Base-by-base conservation (phyloP, 129 eudicot species). In the Lonicera japonica region DNA sequence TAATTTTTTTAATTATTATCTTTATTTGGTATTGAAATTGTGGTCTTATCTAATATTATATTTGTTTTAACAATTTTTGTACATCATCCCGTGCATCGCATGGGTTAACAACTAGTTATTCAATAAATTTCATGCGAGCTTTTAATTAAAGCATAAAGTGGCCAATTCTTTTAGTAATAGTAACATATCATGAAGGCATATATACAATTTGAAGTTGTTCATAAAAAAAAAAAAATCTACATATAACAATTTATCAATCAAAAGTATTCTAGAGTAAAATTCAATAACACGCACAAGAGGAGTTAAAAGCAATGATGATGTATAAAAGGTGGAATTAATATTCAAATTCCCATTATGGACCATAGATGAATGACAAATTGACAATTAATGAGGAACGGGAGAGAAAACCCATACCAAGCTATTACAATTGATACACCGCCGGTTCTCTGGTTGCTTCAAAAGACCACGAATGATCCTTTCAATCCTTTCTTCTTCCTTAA, bases 371-470 rank as follows among this genome's bases (percentile, higher is more conserved):
- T 50, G 67, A 43, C 19, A 12, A 55, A n/a, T n/a, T n/a, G n/a
- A n/a, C n/a, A n/a, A n/a, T n/a, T n/a, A n/a, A 46, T 62, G 36
- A 56, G 21, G 21, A 67, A 38, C 13, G 23, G 54, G 24, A 54
- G 63, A 46, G 13, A 62, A 25, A 58, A 52, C 24, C 43, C 65
- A 67, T 86, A 90, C 97, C 95, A 84, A 68, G 60, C 83, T 70
- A 56, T 87, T 91, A 78, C 97, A 91, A 72, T 91, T 91, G 64
- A 91, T 87, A 75, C 97, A 91, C 79, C 88, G 79, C 67, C 81
- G 75, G 61, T 91, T 91, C 70, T 80, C 94, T 0, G 90, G 82
- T 43, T 76, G 87, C 70, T 77, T 91, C 69, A 87, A 43, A 51
- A 91, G 89, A 66, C 77, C 79, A 50, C 94, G 79, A 75, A 91